Evolutionary conservation across 495 filamentous ascomycete species (phyloP).

Genomic region (Penicillium psychrofluorescens): DNA sequence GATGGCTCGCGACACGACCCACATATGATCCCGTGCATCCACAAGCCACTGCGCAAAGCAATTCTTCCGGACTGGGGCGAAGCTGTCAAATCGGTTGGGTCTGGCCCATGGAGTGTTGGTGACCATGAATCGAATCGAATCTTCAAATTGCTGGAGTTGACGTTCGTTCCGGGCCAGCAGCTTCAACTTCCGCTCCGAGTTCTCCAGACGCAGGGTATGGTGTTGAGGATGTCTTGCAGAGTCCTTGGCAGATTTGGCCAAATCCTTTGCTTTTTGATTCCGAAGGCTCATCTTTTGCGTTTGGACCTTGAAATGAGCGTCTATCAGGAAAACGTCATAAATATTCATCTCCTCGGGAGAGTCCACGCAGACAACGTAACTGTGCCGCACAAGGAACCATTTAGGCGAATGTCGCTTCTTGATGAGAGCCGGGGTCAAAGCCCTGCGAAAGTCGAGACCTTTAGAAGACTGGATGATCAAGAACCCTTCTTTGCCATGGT

Average conservation of each 20-base stretch:
- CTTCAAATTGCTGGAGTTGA: conserved; percentile 84
- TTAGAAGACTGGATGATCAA: conserved; percentile 86
- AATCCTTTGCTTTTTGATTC: conserved; percentile 60
- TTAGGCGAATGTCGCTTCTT: conserved; percentile 80
- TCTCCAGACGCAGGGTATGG: conserved; percentile 74
- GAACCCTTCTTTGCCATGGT: conserved; percentile 96
- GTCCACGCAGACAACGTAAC: conserved; percentile 95
- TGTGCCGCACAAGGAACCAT: conserved; percentile 97
- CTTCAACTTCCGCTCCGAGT: conserved; percentile 83
- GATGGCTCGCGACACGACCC: conserved; percentile 95
- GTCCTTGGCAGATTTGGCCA: conserved; percentile 52
- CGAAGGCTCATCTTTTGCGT: conserved; percentile 54
- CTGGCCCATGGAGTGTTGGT: conserved; percentile 72
- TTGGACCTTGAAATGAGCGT: conserved; percentile 72
- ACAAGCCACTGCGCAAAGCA: conserved; percentile 97
- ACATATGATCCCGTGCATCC: conserved; percentile 97
- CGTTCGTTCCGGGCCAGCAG: conserved; percentile 89
- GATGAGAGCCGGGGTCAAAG: conserved; percentile 66
- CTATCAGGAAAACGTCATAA: conserved; percentile 95
- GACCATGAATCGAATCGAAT: conserved; percentile 82
- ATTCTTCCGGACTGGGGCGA: conserved; percentile 78
- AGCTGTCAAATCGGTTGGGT: conserved; percentile 83
- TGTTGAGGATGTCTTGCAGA: conserved; percentile 66
- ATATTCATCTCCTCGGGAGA: conserved; percentile 98
- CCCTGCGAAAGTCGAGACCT: conserved; percentile 80